Evolutionary conservation across 495 filamentous ascomycete species (phyloP), one percentile per base, ranked within the genome.

Genomic region (Penicillium argentinense): DNA sequence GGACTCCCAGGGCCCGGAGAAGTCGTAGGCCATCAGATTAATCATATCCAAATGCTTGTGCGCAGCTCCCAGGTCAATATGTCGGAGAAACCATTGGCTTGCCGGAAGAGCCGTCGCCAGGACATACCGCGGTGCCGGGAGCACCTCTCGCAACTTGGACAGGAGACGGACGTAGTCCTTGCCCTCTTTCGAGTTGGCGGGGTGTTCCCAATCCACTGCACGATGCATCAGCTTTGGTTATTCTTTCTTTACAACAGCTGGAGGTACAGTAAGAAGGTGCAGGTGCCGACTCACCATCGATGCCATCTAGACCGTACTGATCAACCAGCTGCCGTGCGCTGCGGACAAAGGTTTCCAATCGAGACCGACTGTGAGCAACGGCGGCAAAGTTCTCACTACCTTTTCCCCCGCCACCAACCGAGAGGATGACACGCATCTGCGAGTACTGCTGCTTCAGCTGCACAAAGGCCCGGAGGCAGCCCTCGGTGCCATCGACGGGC

Each of bases 161-260:
- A 96, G 77, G 11, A 96, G 74, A 22, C 77, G 71, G 39, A 93
- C 64, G 62, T 90, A 95, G 64, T 90, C 79, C 33, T 69, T 68
- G 17, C 90, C 89, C 60, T 95, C 80, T 29, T 79, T 68, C 2
- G 73, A 53, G 55, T 88, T 75, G 33, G 79, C 76, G 1, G 90
- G 91, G 56, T 95, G 88, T 59, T 95, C 89, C 91, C 91, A 96
- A 57, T 92, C 91, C 56, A 96, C 91, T 95, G 53, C 5, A 42
- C 34, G 16, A 13, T 30, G 23, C 6, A 34, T 38, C 19, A 9
- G 32, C 9, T 49, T 16, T 34, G 40, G n/a, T n/a, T 26, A 25
- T 14, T 28, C 13, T 9, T n/a, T 39, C 11, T 21, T 4, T 39
- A 14, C 1, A 11, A 1, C n/a, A 39, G 7, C 3, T 5, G 25